These are phyloP conservation scores for Tricladium varicosporioides DNA, from an alignment of 2,329 filamentous ascomycete genomes.

Conservation along the genomic window DNA sequence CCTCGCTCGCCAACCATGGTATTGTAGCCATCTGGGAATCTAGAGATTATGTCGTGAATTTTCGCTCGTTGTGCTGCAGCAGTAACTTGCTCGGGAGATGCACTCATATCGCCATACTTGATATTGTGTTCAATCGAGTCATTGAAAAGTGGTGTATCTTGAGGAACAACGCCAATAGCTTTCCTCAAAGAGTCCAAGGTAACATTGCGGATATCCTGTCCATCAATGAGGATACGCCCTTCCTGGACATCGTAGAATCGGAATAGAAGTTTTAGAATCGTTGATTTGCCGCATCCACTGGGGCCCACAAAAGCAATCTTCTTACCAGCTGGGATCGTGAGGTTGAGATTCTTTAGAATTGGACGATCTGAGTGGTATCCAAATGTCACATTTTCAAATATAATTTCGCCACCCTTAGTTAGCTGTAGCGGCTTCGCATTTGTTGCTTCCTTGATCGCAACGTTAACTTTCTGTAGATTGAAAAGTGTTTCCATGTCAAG, in stretches of 20 bases:
- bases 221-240: conserved; percentile 87
- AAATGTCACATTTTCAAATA: conserved; percentile 92
- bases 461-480: conserved; percentile 94
- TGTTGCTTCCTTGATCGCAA: conserved; percentile 75
- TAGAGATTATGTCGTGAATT: conserved; percentile 77
- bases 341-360: conserved; percentile 78
- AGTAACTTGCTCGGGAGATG: conserved; percentile 68
- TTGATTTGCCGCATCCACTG: conserved; percentile 94
- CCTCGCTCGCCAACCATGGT: conserved; percentile 92
- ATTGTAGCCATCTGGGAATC: conserved; percentile 83
- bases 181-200: conserved; percentile 77
- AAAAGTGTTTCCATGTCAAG: conserved; percentile 99
- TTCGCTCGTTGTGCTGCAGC: conserved; percentile 78
- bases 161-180: conserved; percentile 91
- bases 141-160: conserved; percentile 96
- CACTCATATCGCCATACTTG: conserved; percentile 81
- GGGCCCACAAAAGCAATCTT: conserved; percentile 96
- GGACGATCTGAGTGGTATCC: conserved; percentile 85
- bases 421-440: conserved; percentile 72
- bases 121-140: conserved; percentile 96
- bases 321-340: conserved; percentile 92
- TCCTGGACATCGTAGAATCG: conserved; percentile 87
- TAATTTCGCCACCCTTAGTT: conserved; percentile 79
- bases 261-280: conserved; percentile 85
- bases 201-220: conserved; percentile 85